Percentiles rank a stretch among this genome's conserved stretches.
phyloP scores from a whole-genome alignment of 768 basidiomycete species.

The Auriscalpium microsporum region DNA sequence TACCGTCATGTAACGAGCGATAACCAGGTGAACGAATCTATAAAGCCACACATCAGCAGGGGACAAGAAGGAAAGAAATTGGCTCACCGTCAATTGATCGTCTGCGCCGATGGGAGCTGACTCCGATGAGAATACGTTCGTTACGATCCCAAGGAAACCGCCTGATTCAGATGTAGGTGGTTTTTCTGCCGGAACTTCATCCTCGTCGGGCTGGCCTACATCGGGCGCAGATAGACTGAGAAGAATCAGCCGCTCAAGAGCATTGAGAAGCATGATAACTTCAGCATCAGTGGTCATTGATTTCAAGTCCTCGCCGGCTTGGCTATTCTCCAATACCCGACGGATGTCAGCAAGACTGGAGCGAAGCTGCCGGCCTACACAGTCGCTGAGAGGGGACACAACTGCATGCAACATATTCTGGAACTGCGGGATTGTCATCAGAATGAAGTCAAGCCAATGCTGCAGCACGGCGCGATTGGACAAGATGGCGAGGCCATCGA shows the following conservation, averaged over 20 bases:
- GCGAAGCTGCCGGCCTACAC: slow-evolving; percentile 65
- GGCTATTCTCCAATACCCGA: slow-evolving; percentile 7
- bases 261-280: slow-evolving; percentile 75
- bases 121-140: slow-evolving; percentile 85
- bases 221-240: slow-evolving; percentile 58
- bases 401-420: slow-evolving; percentile 59
- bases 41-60: slow-evolving; percentile 4
- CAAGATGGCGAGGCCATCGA: slow-evolving; percentile 66
- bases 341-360: slow-evolving; percentile 44
- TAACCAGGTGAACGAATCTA: slow-evolving; percentile 72
- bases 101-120: slow-evolving; percentile 34
- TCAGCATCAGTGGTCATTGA: slow-evolving; percentile 68
- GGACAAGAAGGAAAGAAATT: background rate
- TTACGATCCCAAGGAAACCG: slow-evolving; percentile 83
- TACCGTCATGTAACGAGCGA: slow-evolving; percentile 69
- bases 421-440: slow-evolving; percentile 85
- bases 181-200: slow-evolving; percentile 44
- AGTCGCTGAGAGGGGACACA: slow-evolving; percentile 69
- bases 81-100: slow-evolving; percentile 51
- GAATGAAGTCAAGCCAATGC: slow-evolving; percentile 94
- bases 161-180: slow-evolving; percentile 37
- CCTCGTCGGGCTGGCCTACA: slow-evolving; percentile 44
- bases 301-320: slow-evolving; percentile 34
- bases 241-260: slow-evolving; percentile 72
- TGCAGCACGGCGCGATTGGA: slow-evolving; percentile 77